Percentiles rank a stretch among this genome's conserved stretches.
phyloP scores from a whole-genome alignment of 176 grass and related monocot species.

The Paspalum notatum region DNA sequence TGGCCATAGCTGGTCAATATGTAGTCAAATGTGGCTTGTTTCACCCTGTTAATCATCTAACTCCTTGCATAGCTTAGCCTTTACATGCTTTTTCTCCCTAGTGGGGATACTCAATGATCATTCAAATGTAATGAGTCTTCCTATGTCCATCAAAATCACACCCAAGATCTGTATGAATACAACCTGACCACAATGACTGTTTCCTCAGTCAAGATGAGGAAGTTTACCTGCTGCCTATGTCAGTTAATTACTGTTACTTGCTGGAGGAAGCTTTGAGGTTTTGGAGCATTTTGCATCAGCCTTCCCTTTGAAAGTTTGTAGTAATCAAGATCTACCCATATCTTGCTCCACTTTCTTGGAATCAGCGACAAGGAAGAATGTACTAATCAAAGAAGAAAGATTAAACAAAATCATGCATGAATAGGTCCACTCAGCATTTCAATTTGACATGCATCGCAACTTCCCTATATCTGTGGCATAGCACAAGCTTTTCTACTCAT shows the following conservation, averaged over 20 bases:
- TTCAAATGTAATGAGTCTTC: background rate
- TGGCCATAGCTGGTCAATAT: background rate
- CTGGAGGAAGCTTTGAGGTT: background rate
- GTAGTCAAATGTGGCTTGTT: background rate
- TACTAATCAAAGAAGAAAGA: background rate
- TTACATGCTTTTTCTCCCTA: background rate
- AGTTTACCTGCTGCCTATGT: background rate
- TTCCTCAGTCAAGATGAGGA: background rate
- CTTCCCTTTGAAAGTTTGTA: constrained; percentile 4
- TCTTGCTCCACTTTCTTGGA: background rate
- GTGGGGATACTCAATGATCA: background rate
- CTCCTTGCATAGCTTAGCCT: background rate
- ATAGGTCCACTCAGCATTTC: background rate
- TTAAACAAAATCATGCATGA: background rate
- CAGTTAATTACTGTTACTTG: background rate
- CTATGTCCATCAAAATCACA: constrained; percentile 1
- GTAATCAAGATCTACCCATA: background rate
- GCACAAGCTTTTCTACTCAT: constrained; percentile 27
- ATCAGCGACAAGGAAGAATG: background rate
- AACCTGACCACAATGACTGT: background rate
- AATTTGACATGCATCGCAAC: background rate
- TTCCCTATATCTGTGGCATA: constrained; percentile 1
- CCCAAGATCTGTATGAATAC: background rate
- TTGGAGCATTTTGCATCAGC: background rate
- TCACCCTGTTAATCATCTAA: background rate